Evolutionary conservation across 176 grass and related monocot genomes (phyloP), one percentile per base, ranked within the genome.

Genomic region (Areca catechu): DNA sequence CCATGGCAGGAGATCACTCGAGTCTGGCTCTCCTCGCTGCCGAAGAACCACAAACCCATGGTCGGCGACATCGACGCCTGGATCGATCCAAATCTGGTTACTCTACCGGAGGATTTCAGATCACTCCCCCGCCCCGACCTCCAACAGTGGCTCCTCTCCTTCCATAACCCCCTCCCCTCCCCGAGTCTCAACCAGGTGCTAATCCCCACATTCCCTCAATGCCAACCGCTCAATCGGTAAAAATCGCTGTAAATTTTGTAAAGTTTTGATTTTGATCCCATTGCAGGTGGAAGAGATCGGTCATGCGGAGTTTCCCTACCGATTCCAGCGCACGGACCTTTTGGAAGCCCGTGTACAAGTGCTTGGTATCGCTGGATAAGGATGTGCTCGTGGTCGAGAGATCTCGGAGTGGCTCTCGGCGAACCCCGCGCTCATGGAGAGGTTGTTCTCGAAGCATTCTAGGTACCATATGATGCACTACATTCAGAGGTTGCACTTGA

Each of bases 401-500:
- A 84, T 97, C 71, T 91, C 83, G 0, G 86, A 91, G 7, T 97
- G 86, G 92, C 72, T 91, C 56, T 58, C 76, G 66, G 74, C 83
- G 0, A 91, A 91, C 52, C 86, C 77, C 1, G 73, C 75, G 19
- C 74, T 88, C 66, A 73, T 84, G 50, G 75, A 85, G 28, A 81
- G 61, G 69, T 59, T 97, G 72, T 74, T 90, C 22, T 77, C 87
- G 71, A 97, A 91, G 80, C 92, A 91, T 70, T 97, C 92, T 22
- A 85, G 85, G 22, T 97, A 97, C 54, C 92, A 97, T 76, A 77
- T 91, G 76, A 86, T 88, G 61, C 92, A 97, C 68, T 97, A 91
- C 73, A 91, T 80, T 51, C 92, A 97, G 75, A 82, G 92, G 74
- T 82, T 97, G 86, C 92, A 91, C 53, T 77, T 91, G 77, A 97